Evolutionary conservation across 352 stramenopile genomes (phyloP).

Genomic region (Phytophthora niederhauseri): DNA sequence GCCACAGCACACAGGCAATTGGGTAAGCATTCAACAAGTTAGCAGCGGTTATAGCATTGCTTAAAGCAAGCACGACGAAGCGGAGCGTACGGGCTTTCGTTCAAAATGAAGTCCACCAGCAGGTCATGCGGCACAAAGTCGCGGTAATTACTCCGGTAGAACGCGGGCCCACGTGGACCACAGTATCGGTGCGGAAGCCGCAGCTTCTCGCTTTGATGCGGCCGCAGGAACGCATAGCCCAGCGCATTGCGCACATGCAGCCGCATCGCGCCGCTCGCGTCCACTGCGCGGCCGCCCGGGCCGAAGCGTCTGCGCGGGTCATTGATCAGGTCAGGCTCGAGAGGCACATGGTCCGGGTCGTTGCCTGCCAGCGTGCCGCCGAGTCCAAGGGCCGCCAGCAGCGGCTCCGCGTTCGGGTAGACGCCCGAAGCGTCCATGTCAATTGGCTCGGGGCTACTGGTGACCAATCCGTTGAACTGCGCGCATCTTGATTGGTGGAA

Average conservation of each 20-base stretch:
- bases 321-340: constrained; percentile 56
- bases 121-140: constrained; percentile 61
- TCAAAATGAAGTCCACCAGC: constrained; percentile 37
- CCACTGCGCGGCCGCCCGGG: constrained; percentile 40
- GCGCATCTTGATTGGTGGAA: constrained; percentile 36
- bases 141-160: constrained; percentile 46
- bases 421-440: constrained; percentile 63
- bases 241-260: constrained; percentile 59
- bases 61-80: background rate
- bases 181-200: background rate
- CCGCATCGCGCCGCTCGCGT: constrained; percentile 53
- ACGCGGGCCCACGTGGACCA: constrained; percentile 21
- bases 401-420: constrained; percentile 62
- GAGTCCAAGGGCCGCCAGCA: constrained; percentile 57
- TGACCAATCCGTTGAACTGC: constrained; percentile 19
- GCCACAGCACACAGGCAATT: background rate
- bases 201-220: constrained; percentile 49
- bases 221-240: constrained; percentile 60
- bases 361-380: constrained; percentile 47
- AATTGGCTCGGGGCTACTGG: constrained; percentile 10
- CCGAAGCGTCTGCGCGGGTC: constrained; percentile 48
- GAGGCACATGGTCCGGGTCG: constrained; percentile 55
- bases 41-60: background rate
- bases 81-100: constrained; percentile 43
- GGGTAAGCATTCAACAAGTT: background rate